Base-by-base conservation (phyloP, 345 rosid genomes). In the Arabis hirsuta region DNA sequence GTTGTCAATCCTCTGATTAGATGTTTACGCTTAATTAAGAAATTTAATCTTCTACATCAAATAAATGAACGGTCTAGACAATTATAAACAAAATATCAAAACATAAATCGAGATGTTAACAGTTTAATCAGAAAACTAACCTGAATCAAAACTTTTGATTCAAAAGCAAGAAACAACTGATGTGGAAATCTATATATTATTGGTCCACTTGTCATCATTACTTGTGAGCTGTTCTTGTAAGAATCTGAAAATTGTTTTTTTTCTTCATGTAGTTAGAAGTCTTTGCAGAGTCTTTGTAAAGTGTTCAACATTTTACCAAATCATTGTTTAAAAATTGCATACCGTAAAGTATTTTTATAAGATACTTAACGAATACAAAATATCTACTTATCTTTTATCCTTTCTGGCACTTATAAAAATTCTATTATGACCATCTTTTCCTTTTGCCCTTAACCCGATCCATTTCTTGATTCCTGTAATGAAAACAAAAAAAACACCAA, bases 131-230 rank as follows among this genome's bases (percentile, higher is more conserved):
- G n/a, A n/a, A 32, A 0, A 64, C 56, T 22, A n/a, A 53, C 70
- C 57, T 52, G 20, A 29, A 32, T 34, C 57, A 68, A n/a, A n/a
- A n/a, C n/a, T n/a, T n/a, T n/a, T n/a, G n/a, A n/a, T n/a, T n/a
- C n/a, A n/a, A 68, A 68, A 68, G 46, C 56, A 68, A 68, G 55
- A 62, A 61, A 61, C 42, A 20, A 55, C 54, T 46, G 36, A 62
- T 47, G 59, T 63, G 71, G 46, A 27, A 36, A 42, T 62, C 27
- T 43, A 1, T 42, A 4, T n/a, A n/a, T n/a, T n/a, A 83, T 76
- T 85, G 87, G 91, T 81, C 84, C 90, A 88, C 79, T 83, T 90
- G 85, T 83, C 81, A 53, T 65, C 83, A 82, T 79, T 53, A 46
- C 62, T 12, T 12, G 38, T 41, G 43, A 67, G 48, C 69, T 52